These are phyloP conservation scores for Stevia rebaudiana DNA, from an alignment of 140 eudicot species.

Conservation along the genomic window DNA sequence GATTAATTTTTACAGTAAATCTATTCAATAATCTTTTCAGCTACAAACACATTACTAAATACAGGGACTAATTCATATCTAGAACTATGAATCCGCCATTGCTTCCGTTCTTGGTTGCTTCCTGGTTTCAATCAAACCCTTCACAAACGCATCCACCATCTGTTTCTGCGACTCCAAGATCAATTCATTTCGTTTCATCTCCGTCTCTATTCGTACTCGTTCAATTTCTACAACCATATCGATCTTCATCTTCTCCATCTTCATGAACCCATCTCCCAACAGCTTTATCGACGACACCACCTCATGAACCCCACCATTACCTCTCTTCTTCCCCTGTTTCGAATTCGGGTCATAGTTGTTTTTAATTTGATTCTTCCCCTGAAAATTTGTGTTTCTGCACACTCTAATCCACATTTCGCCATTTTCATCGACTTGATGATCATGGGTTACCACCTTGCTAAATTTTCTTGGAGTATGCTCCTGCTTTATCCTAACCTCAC, in stretches of 20 bases:
- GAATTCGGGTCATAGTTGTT: slow-evolving; percentile 20
- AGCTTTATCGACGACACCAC: slow-evolving; percentile 61
- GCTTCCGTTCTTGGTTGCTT: slow-evolving; percentile 19
- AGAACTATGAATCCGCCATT: slow-evolving; percentile 16
- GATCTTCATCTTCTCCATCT: slow-evolving; percentile 85
- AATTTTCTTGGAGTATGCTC: slow-evolving; percentile 13
- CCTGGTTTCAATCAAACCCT: slow-evolving; percentile 48
- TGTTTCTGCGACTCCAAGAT: slow-evolving; percentile 65
- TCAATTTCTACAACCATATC: slow-evolving; percentile 77
- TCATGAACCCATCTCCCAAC: slow-evolving; percentile 79
- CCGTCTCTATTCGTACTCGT: slow-evolving; percentile 71
- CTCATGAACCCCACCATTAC: slow-evolving; percentile 33
- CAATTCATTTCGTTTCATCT: slow-evolving; percentile 68
- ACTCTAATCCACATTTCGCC: slow-evolving; percentile 43
- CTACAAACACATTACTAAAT: slow-evolving; percentile 19
- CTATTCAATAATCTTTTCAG: slow-evolving; percentile 13
- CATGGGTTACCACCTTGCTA: slow-evolving; percentile 31
- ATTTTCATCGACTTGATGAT: slow-evolving; percentile 30
- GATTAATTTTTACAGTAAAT: slow-evolving; percentile 19
- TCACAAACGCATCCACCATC: slow-evolving; percentile 62
- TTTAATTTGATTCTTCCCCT: not conserved
- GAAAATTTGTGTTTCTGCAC: slow-evolving; percentile 9
- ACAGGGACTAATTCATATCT: slow-evolving; percentile 4
- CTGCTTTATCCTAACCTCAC: too few relatives aligned
- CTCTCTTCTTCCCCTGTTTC: slow-evolving; percentile 40